Base-by-base conservation (phyloP, 2,329 filamentous ascomycete genomes). In the Pseudocercospora cruenta region DNA sequence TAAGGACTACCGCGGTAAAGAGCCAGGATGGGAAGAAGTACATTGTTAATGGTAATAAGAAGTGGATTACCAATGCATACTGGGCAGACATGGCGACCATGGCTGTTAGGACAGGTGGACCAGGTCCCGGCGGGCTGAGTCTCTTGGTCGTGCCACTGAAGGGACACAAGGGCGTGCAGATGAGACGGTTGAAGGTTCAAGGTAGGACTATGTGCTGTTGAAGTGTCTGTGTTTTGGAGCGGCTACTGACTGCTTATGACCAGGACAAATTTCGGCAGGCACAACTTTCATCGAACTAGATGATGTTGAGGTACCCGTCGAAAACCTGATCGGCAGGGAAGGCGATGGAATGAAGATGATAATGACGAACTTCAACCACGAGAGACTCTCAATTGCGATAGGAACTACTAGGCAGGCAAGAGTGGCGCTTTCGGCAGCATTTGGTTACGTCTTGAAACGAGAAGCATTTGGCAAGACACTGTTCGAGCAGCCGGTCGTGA, bases 211-310 rank as follows among this genome's bases (percentile, higher is more conserved):
- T 19, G 19, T 43, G 16, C 5, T 19, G 39, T 16, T n/a, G 16
- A 43, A 19, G 6, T 6, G 5, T 43, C 39, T 19, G 16, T 3
- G 14, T n/a, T 19, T n/a, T 4, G 39, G 39, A 43, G 16, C n/a
- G 16, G 39, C 16, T 43, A 14, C 39, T 43, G 16, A 43, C 6
- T n/a, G n/a, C 16, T 8, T 5, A 43, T 43, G 16, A n/a, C 5
- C 39, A 43, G 91, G 91, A 0, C 87, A 90, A 69, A 82, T 86
- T 51, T 83, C 84, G 0, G 87, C 87, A 0, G 91, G 90, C 2
- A 93, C 90, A 1, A 91, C 91, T 0, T 93, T 87, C 77, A 92
- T 93, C 71, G 89, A 91, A 74, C 82, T 93, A 1, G 90, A 92
- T 72, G 89, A 93, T 61, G 91, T 93, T 21, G 84, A 87, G 64